Conservation (phyloP, 2,329 filamentous ascomycete species). For the Phialophora tarda region DNA sequence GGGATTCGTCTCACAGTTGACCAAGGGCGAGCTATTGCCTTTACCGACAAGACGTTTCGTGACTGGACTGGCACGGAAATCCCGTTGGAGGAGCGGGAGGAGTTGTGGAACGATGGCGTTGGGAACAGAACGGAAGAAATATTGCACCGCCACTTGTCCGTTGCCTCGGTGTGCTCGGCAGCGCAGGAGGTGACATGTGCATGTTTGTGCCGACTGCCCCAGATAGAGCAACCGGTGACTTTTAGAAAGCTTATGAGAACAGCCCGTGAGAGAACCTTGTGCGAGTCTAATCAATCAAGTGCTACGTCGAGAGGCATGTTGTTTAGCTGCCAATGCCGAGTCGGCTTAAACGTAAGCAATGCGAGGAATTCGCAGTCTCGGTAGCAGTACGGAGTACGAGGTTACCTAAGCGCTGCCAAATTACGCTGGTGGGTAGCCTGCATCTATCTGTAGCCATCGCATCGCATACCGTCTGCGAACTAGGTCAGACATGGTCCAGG, state of each 20-base stretch:
- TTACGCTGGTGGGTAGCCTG: neutral
- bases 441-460: neutral
- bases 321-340: neutral
- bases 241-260: neutral
- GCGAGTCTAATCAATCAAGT: neutral
- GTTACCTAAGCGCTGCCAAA: neutral
- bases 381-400: neutral
- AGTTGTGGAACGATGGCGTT: neutral
- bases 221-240: neutral
- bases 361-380: neutral
- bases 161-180: slow-evolving; percentile 2
- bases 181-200: neutral
- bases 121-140: slow-evolving; percentile 5
- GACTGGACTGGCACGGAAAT: neutral
- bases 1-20: neutral
- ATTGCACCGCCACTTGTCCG: neutral
- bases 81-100: neutral
- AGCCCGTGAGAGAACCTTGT: neutral
- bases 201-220: neutral
- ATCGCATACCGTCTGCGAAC: neutral
- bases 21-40: neutral
- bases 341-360: neutral
- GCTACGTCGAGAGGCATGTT: neutral
- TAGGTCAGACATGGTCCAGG: neutral
- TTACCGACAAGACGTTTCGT: neutral